phyloP scores from a whole-genome alignment of 106 monocot species.

The Gastrodia elata region DNA sequence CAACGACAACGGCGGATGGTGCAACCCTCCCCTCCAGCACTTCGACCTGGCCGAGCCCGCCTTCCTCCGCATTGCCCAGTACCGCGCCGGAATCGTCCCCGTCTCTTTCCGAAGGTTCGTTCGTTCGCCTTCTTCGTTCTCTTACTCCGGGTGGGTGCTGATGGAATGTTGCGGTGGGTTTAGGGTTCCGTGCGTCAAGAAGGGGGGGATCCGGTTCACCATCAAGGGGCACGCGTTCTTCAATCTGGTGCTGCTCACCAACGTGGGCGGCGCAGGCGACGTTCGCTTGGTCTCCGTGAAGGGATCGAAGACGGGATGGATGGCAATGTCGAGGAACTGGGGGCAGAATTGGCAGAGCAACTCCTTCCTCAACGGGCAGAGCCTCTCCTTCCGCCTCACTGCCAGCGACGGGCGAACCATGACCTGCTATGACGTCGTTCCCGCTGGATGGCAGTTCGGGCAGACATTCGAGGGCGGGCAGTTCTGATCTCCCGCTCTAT shows the following conservation, averaged over 20 bases:
- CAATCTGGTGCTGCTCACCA: constrained; percentile 67
- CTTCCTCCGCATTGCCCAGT: constrained; percentile 43
- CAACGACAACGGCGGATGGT: constrained; percentile 52
- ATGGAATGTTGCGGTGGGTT: neutral
- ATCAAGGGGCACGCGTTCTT: constrained; percentile 76
- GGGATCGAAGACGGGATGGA: constrained; percentile 52
- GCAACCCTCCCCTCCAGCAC: constrained; percentile 53
- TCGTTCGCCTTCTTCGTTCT: neutral
- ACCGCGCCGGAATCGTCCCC: constrained; percentile 40
- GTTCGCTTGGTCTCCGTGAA: constrained; percentile 53
- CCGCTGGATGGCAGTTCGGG: constrained; percentile 62
- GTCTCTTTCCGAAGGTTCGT: constrained; percentile 30
- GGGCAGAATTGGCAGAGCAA: constrained; percentile 92
- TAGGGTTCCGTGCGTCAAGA: constrained; percentile 59
- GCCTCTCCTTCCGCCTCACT: constrained; percentile 74
- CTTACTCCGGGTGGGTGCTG: neutral
- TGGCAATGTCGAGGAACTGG: constrained; percentile 73
- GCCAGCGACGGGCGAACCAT: constrained; percentile 57
- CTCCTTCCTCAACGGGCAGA: constrained; percentile 51
- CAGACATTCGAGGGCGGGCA: constrained; percentile 48
- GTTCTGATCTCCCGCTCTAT: constrained; percentile 12
- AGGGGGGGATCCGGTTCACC: constrained; percentile 63
- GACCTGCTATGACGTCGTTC: constrained; percentile 45
- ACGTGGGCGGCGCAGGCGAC: constrained; percentile 70
- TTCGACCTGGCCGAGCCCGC: constrained; percentile 49